These are phyloP conservation scores for Xylaria castorea DNA, from an alignment of 495 filamentous ascomycete genomes.

Conservation along the genomic window DNA sequence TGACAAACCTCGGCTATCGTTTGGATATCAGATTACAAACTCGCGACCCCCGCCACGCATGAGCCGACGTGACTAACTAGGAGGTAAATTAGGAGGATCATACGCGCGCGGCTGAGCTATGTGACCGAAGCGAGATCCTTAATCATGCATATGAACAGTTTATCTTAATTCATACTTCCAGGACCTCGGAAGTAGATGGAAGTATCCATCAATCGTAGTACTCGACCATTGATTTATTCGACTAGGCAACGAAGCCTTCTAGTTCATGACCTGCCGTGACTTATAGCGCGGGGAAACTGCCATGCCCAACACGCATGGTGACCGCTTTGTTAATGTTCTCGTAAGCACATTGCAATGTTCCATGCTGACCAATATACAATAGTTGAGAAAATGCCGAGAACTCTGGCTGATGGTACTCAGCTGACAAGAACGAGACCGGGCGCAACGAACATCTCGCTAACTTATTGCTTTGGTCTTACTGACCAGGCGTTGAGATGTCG, in stretches of 20 bases:
- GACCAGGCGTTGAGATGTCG: neutral
- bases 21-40: neutral
- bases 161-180: neutral
- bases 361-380: slow-evolving; percentile 7
- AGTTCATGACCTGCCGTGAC: neutral
- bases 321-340: slow-evolving; percentile 3
- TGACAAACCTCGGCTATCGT: neutral
- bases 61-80: neutral
- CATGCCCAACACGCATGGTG: neutral
- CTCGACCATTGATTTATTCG: neutral
- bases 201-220: neutral
- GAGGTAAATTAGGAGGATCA: neutral
- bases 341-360: slow-evolving; percentile 9
- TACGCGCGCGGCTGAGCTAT: slow-evolving; percentile 3
- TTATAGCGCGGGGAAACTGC: neutral
- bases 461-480: neutral
- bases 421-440: neutral
- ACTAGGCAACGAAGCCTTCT: neutral
- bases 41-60: neutral
- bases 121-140: slow-evolving; percentile 3
- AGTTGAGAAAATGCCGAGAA: neutral
- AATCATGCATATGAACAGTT: neutral
- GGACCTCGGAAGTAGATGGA: neutral
- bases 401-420: neutral
- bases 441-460: neutral